These are phyloP conservation scores for Boletellus emodensis DNA, from an alignment of 768 basidiomycete species.

Conservation along the genomic window DNA sequence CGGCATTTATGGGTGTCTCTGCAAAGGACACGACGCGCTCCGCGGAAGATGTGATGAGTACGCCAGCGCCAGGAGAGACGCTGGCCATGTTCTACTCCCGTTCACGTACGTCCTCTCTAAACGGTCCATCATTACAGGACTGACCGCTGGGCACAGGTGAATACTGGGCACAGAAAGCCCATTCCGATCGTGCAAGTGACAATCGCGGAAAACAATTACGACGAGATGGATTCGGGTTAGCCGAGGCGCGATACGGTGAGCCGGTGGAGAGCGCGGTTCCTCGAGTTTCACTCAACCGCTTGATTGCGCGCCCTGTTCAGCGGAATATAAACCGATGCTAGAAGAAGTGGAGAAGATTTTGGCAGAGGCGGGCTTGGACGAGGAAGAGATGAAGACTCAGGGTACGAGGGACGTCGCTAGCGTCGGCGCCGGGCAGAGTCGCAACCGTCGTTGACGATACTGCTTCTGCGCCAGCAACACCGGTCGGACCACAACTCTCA, in stretches of 20 bases:
- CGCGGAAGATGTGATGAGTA: slow-evolving; percentile 69
- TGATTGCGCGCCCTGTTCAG: slow-evolving; percentile 31
- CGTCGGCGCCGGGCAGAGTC: slow-evolving; percentile 45
- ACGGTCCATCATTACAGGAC: not conserved
- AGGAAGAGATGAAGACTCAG: slow-evolving; percentile 68
- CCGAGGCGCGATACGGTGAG: slow-evolving; percentile 67
- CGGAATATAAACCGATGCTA: slow-evolving; percentile 76
- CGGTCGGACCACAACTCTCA: not conserved
- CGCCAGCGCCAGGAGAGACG: slow-evolving; percentile 82
- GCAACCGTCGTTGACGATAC: slow-evolving; percentile 39
- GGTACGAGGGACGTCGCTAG: slow-evolving; percentile 41
- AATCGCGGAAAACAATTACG: slow-evolving; percentile 76
- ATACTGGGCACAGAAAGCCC: slow-evolving; percentile 77
- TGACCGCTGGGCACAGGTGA: slow-evolving; percentile 45
- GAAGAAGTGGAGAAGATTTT: slow-evolving; percentile 81
- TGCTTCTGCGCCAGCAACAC: not conserved
- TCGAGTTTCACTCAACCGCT: not conserved
- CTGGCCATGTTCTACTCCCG: slow-evolving; percentile 80
- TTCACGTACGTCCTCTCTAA: slow-evolving; percentile 48
- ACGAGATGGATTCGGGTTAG: slow-evolving; percentile 72
- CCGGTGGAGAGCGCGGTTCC: not conserved
- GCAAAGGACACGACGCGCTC: slow-evolving; percentile 52
- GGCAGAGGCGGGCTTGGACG: slow-evolving; percentile 79
- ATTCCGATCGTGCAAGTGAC: slow-evolving; percentile 45
- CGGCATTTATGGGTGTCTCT: slow-evolving; percentile 60